A percentile compares a stretch with the other conserved stretches of the same genome.
These are phyloP conservation scores for Aspergillus heteromorphus DNA, from an alignment of 495 filamentous ascomycete genomes.

Conservation along the genomic window DNA sequence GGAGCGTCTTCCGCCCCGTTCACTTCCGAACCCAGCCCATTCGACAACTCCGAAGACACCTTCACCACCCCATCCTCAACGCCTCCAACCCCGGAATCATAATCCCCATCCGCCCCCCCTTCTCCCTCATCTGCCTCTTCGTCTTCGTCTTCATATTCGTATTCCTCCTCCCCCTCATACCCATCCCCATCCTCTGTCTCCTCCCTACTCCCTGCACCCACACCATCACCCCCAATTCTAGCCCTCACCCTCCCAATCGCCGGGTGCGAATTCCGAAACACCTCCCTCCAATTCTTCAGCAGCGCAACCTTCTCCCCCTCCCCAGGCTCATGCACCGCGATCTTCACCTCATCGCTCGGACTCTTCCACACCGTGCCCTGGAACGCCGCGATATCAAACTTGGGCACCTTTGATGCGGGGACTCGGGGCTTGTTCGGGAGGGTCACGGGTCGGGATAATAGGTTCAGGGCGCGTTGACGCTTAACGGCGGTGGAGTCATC, in stretches of 20 bases:
- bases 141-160: neutral
- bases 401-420: neutral
- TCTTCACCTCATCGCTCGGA: conserved; percentile 21
- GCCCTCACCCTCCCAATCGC: conserved; percentile 24
- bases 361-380: conserved; percentile 39
- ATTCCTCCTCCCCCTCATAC: neutral
- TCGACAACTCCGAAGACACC: too few species aligned
- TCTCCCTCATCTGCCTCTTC: neutral
- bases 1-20: conserved; percentile 12
- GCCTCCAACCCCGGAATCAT: neutral
- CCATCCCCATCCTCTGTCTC: neutral
- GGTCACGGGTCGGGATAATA: conserved; percentile 2
- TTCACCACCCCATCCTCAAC: neutral
- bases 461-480: conserved; percentile 14
- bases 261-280: conserved; percentile 38
- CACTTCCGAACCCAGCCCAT: conserved; percentile 7
- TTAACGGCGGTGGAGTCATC: conserved; percentile 34
- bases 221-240: conserved; percentile 14
- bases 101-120: neutral
- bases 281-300: conserved; percentile 48
- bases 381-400: conserved; percentile 27
- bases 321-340: conserved; percentile 34
- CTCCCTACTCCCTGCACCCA: neutral
- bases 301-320: conserved; percentile 40
- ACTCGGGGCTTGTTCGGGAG: conserved; percentile 5